These are phyloP conservation scores for Metschnikowia picachoensis DNA, from an alignment of 805 yeast species.

Conservation along the genomic window DNA sequence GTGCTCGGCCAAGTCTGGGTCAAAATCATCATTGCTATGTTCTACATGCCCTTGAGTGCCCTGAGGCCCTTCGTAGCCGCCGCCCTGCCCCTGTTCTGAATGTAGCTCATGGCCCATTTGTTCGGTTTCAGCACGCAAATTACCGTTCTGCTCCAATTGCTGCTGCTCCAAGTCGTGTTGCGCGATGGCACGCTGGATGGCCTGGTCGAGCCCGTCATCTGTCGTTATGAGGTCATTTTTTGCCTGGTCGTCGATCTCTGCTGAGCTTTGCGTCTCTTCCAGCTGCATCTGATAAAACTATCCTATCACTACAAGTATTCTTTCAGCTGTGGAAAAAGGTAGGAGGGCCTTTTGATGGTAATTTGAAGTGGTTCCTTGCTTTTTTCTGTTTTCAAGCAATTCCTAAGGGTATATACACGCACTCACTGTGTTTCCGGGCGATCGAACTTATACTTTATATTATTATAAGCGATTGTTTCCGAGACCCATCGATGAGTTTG, in stretches of 20 bases:
- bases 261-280: not conserved
- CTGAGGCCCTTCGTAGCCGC: not conserved
- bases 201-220: conserved; percentile 21
- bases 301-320: not conserved
- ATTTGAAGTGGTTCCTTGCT: no score
- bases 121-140: no score
- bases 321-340: not conserved
- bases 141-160: conserved; percentile 8
- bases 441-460: no score
- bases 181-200: conserved; percentile 20
- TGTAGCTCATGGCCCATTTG: not conserved
- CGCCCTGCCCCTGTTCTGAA: conserved; percentile 4
- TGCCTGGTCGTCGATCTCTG: not conserved
- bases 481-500: no score
- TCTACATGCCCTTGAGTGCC: no score
- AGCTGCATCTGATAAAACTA: not conserved
- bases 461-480: no score
- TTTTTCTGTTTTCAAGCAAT: no score
- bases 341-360: no score
- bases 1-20: not conserved
- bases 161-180: conserved; percentile 20
- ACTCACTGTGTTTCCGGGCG: no score
- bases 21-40: no score
- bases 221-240: conserved; percentile 13
- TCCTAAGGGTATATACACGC: no score